phyloP scores from a whole-genome alignment of 129 eudicot genomes.

The Deinandra increscens region DNA sequence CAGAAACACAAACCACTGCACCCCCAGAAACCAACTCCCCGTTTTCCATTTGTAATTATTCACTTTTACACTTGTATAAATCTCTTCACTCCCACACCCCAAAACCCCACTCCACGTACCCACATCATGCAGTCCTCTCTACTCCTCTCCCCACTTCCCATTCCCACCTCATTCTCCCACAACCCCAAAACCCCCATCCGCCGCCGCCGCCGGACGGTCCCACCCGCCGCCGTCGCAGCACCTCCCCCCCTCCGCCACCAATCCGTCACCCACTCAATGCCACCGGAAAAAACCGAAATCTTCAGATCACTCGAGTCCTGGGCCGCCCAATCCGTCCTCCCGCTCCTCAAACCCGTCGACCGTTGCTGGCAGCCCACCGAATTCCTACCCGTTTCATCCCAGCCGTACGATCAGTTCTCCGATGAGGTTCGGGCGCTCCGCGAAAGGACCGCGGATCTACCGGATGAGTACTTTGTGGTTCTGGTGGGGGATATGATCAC shows the following conservation, averaged over 20 bases:
- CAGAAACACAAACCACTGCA: too few species aligned
- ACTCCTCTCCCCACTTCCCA: neutral
- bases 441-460: constrained; percentile 29
- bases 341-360: constrained; percentile 39
- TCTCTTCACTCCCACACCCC: neutral
- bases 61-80: neutral
- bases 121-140: constrained; percentile 33
- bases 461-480: constrained; percentile 41
- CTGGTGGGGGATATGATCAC: constrained; percentile 48
- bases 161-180: neutral
- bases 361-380: constrained; percentile 41
- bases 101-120: neutral
- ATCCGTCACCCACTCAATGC: constrained; percentile 32
- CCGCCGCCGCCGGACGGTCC: constrained; percentile 8
- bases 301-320: constrained; percentile 41
- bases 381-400: constrained; percentile 32
- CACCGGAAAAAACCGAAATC: constrained; percentile 36
- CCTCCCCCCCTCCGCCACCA: constrained; percentile 22
- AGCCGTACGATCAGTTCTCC: constrained; percentile 26
- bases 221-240: constrained; percentile 27
- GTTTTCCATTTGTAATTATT: too few species aligned
- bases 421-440: constrained; percentile 33
- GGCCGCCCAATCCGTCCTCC: constrained; percentile 35
- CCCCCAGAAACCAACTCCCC: too few species aligned
- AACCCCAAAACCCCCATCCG: neutral